Conservation (phyloP, 2,329 filamentous ascomycete species). For the Diaporthe capsici region DNA sequence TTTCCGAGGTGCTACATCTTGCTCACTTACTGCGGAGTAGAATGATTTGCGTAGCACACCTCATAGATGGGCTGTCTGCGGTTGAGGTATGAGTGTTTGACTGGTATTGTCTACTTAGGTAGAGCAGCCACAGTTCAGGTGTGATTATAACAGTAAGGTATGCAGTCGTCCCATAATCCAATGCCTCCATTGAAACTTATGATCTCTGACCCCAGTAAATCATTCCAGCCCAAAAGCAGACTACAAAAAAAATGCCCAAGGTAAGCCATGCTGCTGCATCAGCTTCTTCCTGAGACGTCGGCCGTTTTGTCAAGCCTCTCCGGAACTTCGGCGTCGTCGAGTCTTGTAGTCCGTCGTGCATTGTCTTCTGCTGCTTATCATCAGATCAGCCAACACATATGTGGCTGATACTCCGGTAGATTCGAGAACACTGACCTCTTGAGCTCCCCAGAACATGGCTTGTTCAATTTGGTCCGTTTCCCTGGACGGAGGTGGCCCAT, state of each 20-base stretch:
- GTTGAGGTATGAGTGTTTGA: background rate
- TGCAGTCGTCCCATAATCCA: no score
- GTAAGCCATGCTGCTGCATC: background rate
- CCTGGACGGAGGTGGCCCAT: background rate
- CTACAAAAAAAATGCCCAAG: background rate
- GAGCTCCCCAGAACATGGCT: background rate
- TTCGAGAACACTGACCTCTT: background rate
- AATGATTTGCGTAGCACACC: no score
- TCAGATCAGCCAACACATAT: background rate
- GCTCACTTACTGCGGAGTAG: background rate
- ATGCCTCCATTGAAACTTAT: background rate
- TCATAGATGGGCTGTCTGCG: no score
- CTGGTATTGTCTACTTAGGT: background rate
- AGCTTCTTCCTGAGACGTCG: background rate
- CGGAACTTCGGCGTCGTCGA: background rate
- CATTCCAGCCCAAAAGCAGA: background rate
- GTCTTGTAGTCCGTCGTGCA: background rate
- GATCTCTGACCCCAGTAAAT: background rate
- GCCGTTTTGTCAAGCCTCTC: background rate
- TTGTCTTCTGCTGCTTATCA: background rate
- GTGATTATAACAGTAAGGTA: background rate
- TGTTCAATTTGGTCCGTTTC: no score
- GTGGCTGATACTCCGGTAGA: no score
- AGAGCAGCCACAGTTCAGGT: background rate
- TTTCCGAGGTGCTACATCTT: background rate